These are phyloP conservation scores for Pelomyxa schiedti DNA, from an alignment of 78 protist species.

Conservation along the genomic window DNA sequence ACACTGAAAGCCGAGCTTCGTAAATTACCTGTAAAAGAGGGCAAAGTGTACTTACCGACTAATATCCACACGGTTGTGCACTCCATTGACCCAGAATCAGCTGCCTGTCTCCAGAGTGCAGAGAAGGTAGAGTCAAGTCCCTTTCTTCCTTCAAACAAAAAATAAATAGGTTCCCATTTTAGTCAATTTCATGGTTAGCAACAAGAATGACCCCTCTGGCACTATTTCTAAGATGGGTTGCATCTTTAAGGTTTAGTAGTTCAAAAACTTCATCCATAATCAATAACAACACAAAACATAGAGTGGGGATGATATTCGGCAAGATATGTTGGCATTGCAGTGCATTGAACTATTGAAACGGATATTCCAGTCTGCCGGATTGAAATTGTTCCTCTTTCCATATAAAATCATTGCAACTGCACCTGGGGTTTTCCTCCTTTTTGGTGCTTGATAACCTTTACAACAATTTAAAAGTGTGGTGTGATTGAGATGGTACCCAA, in stretches of 20 bases:
- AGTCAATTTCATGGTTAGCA: too few species aligned
- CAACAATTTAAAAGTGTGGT: constrained; percentile 24
- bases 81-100: constrained; percentile 7
- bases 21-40: background rate
- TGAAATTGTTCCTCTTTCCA: constrained; percentile 72
- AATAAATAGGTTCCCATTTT: too few species aligned
- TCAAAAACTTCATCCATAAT: too few species aligned
- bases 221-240: too few species aligned
- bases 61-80: constrained; percentile 15
- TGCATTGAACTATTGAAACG: constrained; percentile 61
- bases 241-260: constrained; percentile 37
- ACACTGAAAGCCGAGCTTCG: background rate
- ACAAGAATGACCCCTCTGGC: too few species aligned
- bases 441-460: background rate
- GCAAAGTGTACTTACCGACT: constrained; percentile 28
- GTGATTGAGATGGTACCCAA: constrained; percentile 78
- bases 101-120: constrained; percentile 19
- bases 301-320: constrained; percentile 87
- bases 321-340: constrained; percentile 84
- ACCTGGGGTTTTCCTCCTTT: constrained; percentile 25
- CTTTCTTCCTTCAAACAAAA: too few species aligned
- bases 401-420: constrained; percentile 82
- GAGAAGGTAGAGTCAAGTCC: too few species aligned
- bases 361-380: constrained; percentile 45
- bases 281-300: too few species aligned